Conservation (phyloP, 1,284 basidiomycete species). For the Ustilago nuda region DNA sequence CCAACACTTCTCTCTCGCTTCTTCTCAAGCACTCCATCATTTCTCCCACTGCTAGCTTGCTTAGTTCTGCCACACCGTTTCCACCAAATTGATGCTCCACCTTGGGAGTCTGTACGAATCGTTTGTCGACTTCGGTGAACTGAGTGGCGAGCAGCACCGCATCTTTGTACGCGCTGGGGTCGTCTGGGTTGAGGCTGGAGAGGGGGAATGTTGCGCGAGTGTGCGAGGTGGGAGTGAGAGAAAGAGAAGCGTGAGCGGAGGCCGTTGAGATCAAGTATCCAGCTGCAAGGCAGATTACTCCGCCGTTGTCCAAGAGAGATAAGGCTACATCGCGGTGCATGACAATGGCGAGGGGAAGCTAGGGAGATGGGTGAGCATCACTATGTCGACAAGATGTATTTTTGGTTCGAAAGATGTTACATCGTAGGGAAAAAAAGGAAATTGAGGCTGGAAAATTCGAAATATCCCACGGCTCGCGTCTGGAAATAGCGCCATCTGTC, state of each 20-base stretch:
- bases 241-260: conserved; percentile 25
- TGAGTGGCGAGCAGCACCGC: conserved; percentile 34
- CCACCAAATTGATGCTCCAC: conserved; percentile 19
- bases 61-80: conserved; percentile 25
- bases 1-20: conserved; percentile 19
- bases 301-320: conserved; percentile 34
- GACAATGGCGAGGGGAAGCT: too few relatives aligned
- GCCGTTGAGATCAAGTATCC: conserved; percentile 14
- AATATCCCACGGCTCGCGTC: conserved; percentile 16
- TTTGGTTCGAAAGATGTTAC: not conserved
- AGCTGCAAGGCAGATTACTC: conserved; percentile 16
- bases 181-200: conserved; percentile 24
- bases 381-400: conserved; percentile 1
- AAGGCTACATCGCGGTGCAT: conserved; percentile 13
- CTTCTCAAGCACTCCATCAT: conserved; percentile 24
- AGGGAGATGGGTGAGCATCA: not conserved
- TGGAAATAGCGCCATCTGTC: conserved; percentile 31
- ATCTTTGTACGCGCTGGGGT: conserved; percentile 34
- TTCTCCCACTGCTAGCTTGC: conserved; percentile 23
- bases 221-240: conserved; percentile 9
- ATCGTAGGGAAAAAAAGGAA: too few relatives aligned
- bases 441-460: not conserved
- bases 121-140: conserved; percentile 37
- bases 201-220: conserved; percentile 30
- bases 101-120: conserved; percentile 13